A percentile compares a stretch with the other conserved stretches of the same genome.
These are phyloP conservation scores for Fusarium protoensiforme DNA, from an alignment of 2,329 filamentous ascomycete species.

Conservation along the genomic window DNA sequence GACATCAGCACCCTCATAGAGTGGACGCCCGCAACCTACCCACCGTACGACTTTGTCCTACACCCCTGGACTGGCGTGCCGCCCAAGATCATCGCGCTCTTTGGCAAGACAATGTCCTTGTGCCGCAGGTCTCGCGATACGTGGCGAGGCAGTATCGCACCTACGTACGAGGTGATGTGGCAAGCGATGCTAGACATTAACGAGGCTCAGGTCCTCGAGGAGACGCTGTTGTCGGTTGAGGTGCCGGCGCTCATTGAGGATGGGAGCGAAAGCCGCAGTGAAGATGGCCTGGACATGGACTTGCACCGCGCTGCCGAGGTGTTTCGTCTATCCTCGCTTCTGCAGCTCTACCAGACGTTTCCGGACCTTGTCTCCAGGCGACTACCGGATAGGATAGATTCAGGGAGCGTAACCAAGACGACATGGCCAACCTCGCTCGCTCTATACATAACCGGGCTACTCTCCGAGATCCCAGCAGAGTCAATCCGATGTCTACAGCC, in stretches of 20 bases:
- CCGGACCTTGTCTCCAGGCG: constrained; percentile 47
- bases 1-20: constrained; percentile 33
- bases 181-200: constrained; percentile 35
- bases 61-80: constrained; percentile 36
- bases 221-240: constrained; percentile 26
- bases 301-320: constrained; percentile 51
- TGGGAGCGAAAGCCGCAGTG: not conserved
- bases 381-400: constrained; percentile 33
- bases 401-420: constrained; percentile 3
- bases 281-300: constrained; percentile 31
- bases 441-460: constrained; percentile 17
- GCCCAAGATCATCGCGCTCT: constrained; percentile 27
- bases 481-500: constrained; percentile 26
- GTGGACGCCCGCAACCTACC: constrained; percentile 15
- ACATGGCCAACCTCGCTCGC: constrained; percentile 30
- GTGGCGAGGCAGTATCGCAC: constrained; percentile 30
- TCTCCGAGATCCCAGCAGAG: constrained; percentile 6
- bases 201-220: constrained; percentile 30
- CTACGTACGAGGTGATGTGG: constrained; percentile 34
- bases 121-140: constrained; percentile 32
- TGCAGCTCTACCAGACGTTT: constrained; percentile 54
- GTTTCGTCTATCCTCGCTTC: constrained; percentile 49
- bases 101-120: constrained; percentile 35
- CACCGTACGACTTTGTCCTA: constrained; percentile 26
- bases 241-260: constrained; percentile 19